Evolutionary conservation across 1,284 basidiomycete genomes (phyloP).

Genomic region (Cerioporus squamosus): DNA sequence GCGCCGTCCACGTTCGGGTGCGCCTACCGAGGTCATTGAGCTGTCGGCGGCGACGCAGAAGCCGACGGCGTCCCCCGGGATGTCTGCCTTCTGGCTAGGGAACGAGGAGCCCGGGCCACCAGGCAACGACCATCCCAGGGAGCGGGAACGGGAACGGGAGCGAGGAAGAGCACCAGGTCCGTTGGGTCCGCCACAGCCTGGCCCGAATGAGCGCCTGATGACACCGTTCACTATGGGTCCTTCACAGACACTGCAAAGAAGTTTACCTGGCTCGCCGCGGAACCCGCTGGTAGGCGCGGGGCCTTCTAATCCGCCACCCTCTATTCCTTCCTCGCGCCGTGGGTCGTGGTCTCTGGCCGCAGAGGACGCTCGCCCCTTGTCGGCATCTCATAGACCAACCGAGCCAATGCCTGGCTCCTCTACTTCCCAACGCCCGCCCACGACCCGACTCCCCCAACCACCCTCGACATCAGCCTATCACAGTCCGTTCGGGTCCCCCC

Average conservation of each 20-base stretch:
- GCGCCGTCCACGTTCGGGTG: constrained; percentile 36
- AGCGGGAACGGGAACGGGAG: constrained; percentile 14
- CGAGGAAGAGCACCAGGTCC: constrained; percentile 27
- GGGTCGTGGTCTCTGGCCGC: constrained; percentile 35
- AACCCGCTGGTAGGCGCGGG: constrained; percentile 25
- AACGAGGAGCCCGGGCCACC: constrained; percentile 21
- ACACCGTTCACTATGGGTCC: constrained; percentile 58
- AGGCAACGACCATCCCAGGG: neutral
- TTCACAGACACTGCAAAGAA: constrained; percentile 41
- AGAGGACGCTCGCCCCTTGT: constrained; percentile 29
- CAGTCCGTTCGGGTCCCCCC: constrained; percentile 19
- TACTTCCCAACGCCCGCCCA: constrained; percentile 13
- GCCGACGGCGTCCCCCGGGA: constrained; percentile 22
- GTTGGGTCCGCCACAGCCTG: constrained; percentile 39
- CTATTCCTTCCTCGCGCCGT: constrained; percentile 32
- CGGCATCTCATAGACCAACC: constrained; percentile 17
- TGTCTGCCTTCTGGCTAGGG: constrained; percentile 27
- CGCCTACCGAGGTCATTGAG: constrained; percentile 53
- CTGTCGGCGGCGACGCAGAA: constrained; percentile 39
- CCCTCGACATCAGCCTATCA: constrained; percentile 16
- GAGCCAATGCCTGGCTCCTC: constrained; percentile 1
- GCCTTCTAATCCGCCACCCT: constrained; percentile 26
- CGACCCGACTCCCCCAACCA: constrained; percentile 16
- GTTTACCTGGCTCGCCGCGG: constrained; percentile 25
- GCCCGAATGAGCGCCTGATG: constrained; percentile 39